These are phyloP conservation scores for Physcomitrium patens DNA, from an alignment of 225 moss, liverwort and hornwort species.

Conservation along the genomic window DNA sequence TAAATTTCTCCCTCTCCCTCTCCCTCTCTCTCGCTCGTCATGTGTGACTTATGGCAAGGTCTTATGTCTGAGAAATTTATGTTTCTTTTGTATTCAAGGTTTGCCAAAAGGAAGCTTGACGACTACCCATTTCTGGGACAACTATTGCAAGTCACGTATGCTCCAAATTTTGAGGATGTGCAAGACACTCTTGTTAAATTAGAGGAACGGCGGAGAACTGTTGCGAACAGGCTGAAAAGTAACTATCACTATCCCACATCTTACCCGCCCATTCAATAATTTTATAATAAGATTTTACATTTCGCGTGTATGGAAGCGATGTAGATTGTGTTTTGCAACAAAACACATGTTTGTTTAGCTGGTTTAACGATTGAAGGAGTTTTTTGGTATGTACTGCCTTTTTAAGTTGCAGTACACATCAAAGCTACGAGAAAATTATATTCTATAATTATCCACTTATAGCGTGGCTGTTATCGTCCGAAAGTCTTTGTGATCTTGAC, in stretches of 20 bases:
- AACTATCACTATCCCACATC: conserved; percentile 14
- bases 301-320: background rate
- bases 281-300: background rate
- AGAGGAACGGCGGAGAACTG: conserved; percentile 80
- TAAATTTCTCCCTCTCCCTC: background rate
- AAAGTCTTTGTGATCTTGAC: conserved; percentile 3
- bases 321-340: background rate
- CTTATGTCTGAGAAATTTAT: conserved; percentile 17
- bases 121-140: conserved; percentile 85
- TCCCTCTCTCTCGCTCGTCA: background rate
- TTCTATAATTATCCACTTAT: background rate
- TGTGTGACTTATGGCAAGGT: conserved; percentile 15
- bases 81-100: conserved; percentile 52
- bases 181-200: conserved; percentile 79
- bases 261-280: background rate
- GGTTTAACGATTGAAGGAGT: background rate
- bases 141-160: conserved; percentile 84
- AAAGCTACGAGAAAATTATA: background rate
- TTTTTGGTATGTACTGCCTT: no score
- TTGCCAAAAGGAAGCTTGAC: conserved; percentile 94
- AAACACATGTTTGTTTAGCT: background rate
- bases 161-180: conserved; percentile 70
- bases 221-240: conserved; percentile 76
- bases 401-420: background rate
- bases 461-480: background rate